phyloP scores from a whole-genome alignment of 2,329 filamentous ascomycete species.

The Aureobasidium sp. region DNA sequence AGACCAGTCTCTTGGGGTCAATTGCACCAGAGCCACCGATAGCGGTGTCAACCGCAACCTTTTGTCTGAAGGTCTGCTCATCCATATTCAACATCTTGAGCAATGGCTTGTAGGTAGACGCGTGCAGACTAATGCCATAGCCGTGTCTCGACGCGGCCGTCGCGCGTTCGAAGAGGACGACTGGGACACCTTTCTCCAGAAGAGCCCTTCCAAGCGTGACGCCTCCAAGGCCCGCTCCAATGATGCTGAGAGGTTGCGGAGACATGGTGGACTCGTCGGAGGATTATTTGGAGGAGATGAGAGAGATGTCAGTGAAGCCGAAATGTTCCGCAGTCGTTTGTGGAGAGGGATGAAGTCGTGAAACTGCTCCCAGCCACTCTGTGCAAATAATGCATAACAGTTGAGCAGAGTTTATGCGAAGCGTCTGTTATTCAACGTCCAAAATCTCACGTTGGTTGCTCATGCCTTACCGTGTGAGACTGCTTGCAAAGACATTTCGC shows the following conservation, averaged over 20 bases:
- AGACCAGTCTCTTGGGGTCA: constrained; percentile 4
- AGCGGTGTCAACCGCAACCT: constrained; percentile 29
- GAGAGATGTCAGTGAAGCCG: constrained; percentile 1
- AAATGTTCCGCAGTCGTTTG: neutral
- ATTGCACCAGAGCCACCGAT: constrained; percentile 25
- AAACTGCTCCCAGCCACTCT: neutral
- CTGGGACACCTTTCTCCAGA: constrained; percentile 27
- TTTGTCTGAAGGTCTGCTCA: constrained; percentile 27
- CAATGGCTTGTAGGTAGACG: constrained; percentile 28
- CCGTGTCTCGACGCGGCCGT: constrained; percentile 25
- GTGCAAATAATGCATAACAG: neutral
- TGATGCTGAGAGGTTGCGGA: constrained; percentile 34
- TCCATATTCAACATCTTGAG: constrained; percentile 29
- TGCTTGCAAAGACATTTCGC: no score
- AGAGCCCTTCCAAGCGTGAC: constrained; percentile 35
- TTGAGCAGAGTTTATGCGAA: no score
- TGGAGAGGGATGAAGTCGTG: neutral
- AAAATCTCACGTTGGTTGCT: no score
- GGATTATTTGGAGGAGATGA: neutral
- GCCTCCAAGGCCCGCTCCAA: constrained; percentile 42
- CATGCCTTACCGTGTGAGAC: no score
- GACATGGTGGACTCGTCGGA: constrained; percentile 18
- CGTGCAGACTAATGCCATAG: constrained; percentile 36
- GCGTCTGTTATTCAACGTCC: no score
- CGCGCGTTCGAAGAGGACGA: constrained; percentile 31